A percentile compares a stretch with the other conserved stretches of the same genome.
These are phyloP conservation scores for Chaetoceros tenuissimus DNA, from an alignment of 108 stramenopile species.

Conservation along the genomic window DNA sequence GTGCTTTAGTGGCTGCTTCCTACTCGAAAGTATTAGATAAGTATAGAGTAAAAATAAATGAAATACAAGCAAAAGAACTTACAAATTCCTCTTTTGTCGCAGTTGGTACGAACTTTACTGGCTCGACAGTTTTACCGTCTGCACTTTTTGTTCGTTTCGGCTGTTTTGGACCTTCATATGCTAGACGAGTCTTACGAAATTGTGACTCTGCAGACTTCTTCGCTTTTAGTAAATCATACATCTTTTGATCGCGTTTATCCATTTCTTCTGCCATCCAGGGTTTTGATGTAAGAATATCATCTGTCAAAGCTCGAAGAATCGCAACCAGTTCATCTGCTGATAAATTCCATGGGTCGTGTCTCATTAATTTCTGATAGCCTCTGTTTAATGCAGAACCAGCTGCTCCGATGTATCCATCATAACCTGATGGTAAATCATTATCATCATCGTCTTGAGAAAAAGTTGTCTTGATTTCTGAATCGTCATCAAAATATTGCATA, in stretches of 20 bases:
- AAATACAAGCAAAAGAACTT: slow-evolving; percentile 2
- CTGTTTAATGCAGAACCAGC: slow-evolving; percentile 18
- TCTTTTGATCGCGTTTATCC: slow-evolving; percentile 39
- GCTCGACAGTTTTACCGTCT: slow-evolving; percentile 12
- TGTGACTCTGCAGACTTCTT: slow-evolving; percentile 58
- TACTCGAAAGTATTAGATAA: background rate
- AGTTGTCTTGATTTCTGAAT: slow-evolving; percentile 11
- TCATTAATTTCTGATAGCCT: slow-evolving; percentile 37
- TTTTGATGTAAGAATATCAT: slow-evolving; percentile 61
- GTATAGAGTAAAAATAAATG: background rate
- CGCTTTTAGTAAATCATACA: slow-evolving; percentile 49
- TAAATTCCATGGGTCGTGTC: slow-evolving; percentile 66
- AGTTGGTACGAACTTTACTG: slow-evolving; percentile 32
- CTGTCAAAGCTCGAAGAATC: slow-evolving; percentile 51
- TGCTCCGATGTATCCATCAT: slow-evolving; percentile 39
- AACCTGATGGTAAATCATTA: slow-evolving; percentile 19
- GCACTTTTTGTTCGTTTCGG: slow-evolving; percentile 15
- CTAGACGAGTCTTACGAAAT: slow-evolving; percentile 46
- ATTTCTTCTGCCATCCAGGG: slow-evolving; percentile 42
- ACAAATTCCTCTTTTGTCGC: slow-evolving; percentile 48
- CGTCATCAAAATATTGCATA: slow-evolving; percentile 42
- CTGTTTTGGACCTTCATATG: slow-evolving; percentile 52
- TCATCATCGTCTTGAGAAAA: slow-evolving; percentile 12
- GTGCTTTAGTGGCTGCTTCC: slow-evolving; percentile 36
- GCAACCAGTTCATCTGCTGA: slow-evolving; percentile 69